Evolutionary conservation across 2,329 filamentous ascomycete genomes (phyloP), one percentile per base, ranked within the genome.

Genomic region (Hymenoscyphus infarciens): DNA sequence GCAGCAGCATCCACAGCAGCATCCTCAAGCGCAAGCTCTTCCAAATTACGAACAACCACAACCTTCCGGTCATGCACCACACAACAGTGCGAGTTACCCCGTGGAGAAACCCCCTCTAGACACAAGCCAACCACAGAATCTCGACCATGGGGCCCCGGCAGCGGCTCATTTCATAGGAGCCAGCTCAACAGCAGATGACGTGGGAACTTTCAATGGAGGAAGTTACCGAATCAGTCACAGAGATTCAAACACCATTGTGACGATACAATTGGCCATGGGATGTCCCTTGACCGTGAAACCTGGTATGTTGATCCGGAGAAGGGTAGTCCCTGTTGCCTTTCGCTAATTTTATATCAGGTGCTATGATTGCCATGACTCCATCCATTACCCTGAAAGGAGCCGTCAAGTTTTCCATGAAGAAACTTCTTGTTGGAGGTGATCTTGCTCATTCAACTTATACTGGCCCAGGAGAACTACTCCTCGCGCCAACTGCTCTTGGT

Each of bases 151-250:
- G 15, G 78, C 79, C 0, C 72, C 72, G 15, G 59, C 69, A 16
- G 71, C 71, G n/a, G 64, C 49, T 7, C 83, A 89, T 62, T 92
- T 94, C 67, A 75, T 81, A 5, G 90, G 90, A 33, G 86, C 83
- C 0, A 77, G 77, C 35, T 79, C 88, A 0, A 82, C 83, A 0
- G 80, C 86, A 33, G 95, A 98, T 75, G 93, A 97, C 69, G 86
- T 96, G 1, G 95, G 95, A n/a, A 95, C 90, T 0, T 99, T 98
- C 80, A 98, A 98, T 74, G 95, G 95, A 16, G 95, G 95, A 13
- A 94, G 90, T 73, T 99, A 94, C 75, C 84, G 95, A 53, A 92
- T 98, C 73, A 95, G 91, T 72, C 95, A 99, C 74, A 84, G 95
- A 25, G 92, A 97, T 75, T 88, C 86, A 63, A 99, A 98, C 75